These are phyloP conservation scores for Pseudozyma pruni DNA, from an alignment of 1,284 basidiomycete species.

Conservation along the genomic window DNA sequence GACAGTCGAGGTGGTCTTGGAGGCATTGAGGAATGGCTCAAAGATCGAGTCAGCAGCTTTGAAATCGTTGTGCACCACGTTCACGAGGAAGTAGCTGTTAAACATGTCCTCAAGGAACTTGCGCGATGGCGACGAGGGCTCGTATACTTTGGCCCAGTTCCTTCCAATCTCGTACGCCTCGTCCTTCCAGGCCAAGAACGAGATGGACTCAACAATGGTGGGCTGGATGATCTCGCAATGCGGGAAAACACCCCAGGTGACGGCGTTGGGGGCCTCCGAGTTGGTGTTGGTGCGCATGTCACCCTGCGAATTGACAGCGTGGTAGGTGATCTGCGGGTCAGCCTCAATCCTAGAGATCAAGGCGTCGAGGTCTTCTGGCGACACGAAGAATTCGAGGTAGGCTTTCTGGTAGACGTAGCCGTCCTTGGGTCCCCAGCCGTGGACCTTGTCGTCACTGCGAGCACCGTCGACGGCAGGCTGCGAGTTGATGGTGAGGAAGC, in stretches of 20 bases:
- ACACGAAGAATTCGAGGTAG: constrained; percentile 96
- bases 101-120: constrained; percentile 60
- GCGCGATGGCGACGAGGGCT: constrained; percentile 47
- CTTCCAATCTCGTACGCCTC: constrained; percentile 67
- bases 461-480: constrained; percentile 91
- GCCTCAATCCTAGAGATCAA: constrained; percentile 87
- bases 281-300: constrained; percentile 92
- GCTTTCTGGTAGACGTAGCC: constrained; percentile 75
- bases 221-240: constrained; percentile 91
- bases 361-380: constrained; percentile 77
- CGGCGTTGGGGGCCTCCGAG: constrained; percentile 93
- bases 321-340: constrained; percentile 92
- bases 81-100: constrained; percentile 64
- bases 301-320: constrained; percentile 84
- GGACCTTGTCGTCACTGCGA: constrained; percentile 77
- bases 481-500: constrained; percentile 94
- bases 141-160: constrained; percentile 65
- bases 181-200: constrained; percentile 68
- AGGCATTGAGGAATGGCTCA: constrained; percentile 55
- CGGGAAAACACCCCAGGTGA: constrained; percentile 99
- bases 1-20: constrained; percentile 4
- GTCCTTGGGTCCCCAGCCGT: constrained; percentile 68
- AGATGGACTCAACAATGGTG: constrained; percentile 85
- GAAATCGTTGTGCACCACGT: constrained; percentile 67
- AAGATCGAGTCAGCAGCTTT: constrained; percentile 63